Base-by-base conservation (phyloP, 352 stramenopile species). In the Phytopythium ostracodes region DNA sequence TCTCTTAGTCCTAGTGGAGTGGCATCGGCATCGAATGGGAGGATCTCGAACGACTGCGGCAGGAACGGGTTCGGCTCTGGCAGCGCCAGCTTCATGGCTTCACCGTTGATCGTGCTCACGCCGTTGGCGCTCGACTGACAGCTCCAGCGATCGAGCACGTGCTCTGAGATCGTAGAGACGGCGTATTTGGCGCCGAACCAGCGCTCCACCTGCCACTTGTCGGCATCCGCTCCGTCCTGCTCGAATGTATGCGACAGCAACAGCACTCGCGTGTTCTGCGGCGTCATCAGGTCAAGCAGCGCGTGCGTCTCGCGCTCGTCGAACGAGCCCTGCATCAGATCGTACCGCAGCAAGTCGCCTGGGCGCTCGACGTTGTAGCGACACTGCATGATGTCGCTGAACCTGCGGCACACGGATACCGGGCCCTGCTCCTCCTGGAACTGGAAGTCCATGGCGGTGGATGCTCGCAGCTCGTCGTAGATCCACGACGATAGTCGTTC, bases 121-220 rank as follows among this genome's bases (percentile, higher is more conserved):
- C 49, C 9, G 11, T 59, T 17, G 22, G 36, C 24, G 8, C 15
- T 54, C 14, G 47, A 29, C 10, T 29, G 7, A 17, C 11, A 7
- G 12, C 15, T 29, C 81, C 78, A 90, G 27, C 52, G 20, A 11
- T 42, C 27, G 2, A 85, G 55, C 8, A 68, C 55, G 27, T 35
- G 25, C 0, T 57, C n/a, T 10, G 68, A 29, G 47, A 95, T 88
- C 38, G 62, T 14, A 42, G 63, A 58, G 3, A 68, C 24, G 4
- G 60, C 66, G 64, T 93, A 92, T 58, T 79, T 74, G 36, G 79
- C 73, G 11, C 74, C 78, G 54, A 92, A 76, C 82, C 84, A 93
- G 7, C 59, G 64, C 66, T 93, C 87, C 18, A 56, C 66, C 18
- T 17, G 46, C 47, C 54, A 65, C 25, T 44, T 62, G 31, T 40